Evolutionary conservation across 495 filamentous ascomycete species (phyloP), one percentile per base, ranked within the genome.

Genomic region (Aspergillus funiculosus): DNA sequence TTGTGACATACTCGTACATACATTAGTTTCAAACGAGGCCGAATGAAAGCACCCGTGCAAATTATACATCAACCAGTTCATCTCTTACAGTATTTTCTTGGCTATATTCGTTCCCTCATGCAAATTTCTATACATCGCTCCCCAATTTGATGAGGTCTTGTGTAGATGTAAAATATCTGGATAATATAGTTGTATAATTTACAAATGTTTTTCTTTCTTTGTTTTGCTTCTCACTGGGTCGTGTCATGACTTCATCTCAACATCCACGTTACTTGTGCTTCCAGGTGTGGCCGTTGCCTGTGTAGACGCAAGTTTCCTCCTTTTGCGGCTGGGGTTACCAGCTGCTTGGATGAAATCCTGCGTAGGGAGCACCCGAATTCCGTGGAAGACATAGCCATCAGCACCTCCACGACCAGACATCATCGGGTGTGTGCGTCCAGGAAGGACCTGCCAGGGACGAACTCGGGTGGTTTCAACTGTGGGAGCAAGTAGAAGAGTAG

Each of bases 311-410:
- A 67, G 44, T 48, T 69, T 73, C 52, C 53, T 61, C 64, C 56
- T 67, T 51, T 64, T 69, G 51, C 74, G 74, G 60, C 76, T 76
- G 55, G 82, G 83, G 68, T 82, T 87, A 0, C 92, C 92, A 39
- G 85, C 82, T 11, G 90, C 94, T 51, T 85, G 81, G 19, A 95
- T 81, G 54, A 74, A 82, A 6, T 84, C 85, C 50, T 84, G 73
- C 0, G 82, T 78, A 2, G 94, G 92, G 26, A 88, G 62, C 6
- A 92, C 90, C 48, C 81, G 79, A 50, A 82, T 85, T 5, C 70
- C 94, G 48, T 86, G 87, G 56, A 96, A 92, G 14, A 98, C 64
- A 62, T 85, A 97, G 3, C 92, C 92, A 63, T 97, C 89, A 0
- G 89, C 80, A 0, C 92, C 91, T 20, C 92, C 92, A 15, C 79